phyloP scores from a whole-genome alignment of 2,329 filamentous ascomycete species.

The Lecanicillium sp. region DNA sequence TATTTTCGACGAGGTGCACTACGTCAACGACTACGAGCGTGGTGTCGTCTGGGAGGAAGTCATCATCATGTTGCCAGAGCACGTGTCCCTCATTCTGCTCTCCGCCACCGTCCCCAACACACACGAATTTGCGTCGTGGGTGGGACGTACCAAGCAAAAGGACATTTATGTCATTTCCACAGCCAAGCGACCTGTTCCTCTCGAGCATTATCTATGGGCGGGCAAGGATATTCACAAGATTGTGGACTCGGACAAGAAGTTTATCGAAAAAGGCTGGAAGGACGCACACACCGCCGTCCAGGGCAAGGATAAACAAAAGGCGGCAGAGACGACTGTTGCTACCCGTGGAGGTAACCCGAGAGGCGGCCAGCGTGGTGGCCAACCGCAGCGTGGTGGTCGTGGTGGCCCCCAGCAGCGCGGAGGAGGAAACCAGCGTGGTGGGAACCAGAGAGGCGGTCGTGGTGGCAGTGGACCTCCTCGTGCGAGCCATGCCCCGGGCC shows the following conservation, averaged over 20 bases:
- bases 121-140: conserved; percentile 96
- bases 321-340: conserved; percentile 28
- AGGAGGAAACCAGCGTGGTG: conserved; percentile 46
- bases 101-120: conserved; percentile 98
- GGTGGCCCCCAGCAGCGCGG: conserved; percentile 44
- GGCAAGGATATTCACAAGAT: conserved; percentile 91
- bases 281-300: conserved; percentile 78
- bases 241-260: conserved; percentile 86
- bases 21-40: conserved; percentile 92
- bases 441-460: conserved; percentile 49
- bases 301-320: conserved; percentile 70
- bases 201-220: conserved; percentile 96
- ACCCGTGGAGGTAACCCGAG: conserved; percentile 33
- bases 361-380: conserved; percentile 29
- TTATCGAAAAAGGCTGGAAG: conserved; percentile 91
- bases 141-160: conserved; percentile 95
- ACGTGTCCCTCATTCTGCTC: conserved; percentile 89
- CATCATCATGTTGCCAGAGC: conserved; percentile 98
- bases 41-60: conserved; percentile 99
- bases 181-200: conserved; percentile 84
- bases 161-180: conserved; percentile 99
- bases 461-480: conserved; percentile 44
- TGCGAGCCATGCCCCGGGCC: conserved; percentile 62
- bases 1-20: conserved; percentile 98
- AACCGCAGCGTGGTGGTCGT: conserved; percentile 36